These are phyloP conservation scores for Penicillium waksmanii DNA, from an alignment of 495 filamentous ascomycete species.

Conservation along the genomic window DNA sequence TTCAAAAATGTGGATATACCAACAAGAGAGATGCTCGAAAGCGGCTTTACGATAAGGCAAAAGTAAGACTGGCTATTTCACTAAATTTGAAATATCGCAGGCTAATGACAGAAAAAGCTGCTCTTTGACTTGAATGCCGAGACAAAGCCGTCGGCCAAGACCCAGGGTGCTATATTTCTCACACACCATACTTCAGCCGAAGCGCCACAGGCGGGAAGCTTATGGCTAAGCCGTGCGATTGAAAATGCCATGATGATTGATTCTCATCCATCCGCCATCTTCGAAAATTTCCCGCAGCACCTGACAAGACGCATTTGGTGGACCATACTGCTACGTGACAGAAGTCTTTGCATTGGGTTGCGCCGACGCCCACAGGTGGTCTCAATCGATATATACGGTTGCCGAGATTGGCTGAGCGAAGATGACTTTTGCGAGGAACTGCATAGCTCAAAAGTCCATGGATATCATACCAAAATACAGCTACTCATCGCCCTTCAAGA, in stretches of 20 bases:
- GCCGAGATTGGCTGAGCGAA: slow-evolving; percentile 35
- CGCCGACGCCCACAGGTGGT: slow-evolving; percentile 52
- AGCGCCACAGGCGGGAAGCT: slow-evolving; percentile 46
- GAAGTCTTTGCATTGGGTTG: slow-evolving; percentile 50
- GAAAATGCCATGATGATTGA: slow-evolving; percentile 51
- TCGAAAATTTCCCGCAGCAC: slow-evolving; percentile 21
- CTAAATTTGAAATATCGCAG: not conserved
- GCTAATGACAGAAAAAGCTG: slow-evolving; percentile 14
- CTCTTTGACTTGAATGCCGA: slow-evolving; percentile 37
- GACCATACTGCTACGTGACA: slow-evolving; percentile 55
- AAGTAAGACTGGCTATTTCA: slow-evolving; percentile 21
- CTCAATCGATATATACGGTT: slow-evolving; percentile 38
- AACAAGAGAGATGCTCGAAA: slow-evolving; percentile 47
- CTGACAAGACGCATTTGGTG: slow-evolving; percentile 53
- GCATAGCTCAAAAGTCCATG: slow-evolving; percentile 44
- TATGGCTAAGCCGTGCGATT: slow-evolving; percentile 51
- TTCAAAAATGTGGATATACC: slow-evolving; percentile 46
- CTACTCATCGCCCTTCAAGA: slow-evolving; percentile 48
- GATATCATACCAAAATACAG: slow-evolving; percentile 41
- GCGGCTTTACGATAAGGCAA: slow-evolving; percentile 47
- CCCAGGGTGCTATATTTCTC: slow-evolving; percentile 51
- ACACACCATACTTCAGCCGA: slow-evolving; percentile 40
- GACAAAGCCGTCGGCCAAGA: slow-evolving; percentile 33
- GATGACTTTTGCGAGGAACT: slow-evolving; percentile 51
- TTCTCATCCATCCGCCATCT: slow-evolving; percentile 28